Conservation (phyloP, 345 rosid genomes). For the Eutrema heterophyllum region DNA sequence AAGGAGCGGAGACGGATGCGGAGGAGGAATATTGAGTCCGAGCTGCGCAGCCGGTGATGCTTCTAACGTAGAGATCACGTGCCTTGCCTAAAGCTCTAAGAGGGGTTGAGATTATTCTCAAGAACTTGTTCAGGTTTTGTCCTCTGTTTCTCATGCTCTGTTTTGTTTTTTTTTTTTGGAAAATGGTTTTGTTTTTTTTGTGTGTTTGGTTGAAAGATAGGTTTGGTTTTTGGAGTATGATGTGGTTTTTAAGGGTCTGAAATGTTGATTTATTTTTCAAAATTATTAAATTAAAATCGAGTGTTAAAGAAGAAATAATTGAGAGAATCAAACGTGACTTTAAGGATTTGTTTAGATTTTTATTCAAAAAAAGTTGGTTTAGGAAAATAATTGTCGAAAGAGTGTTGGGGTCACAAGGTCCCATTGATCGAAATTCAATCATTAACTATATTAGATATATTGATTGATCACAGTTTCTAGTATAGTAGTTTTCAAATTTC, state of each 20-base stretch:
- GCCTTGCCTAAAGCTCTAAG: slow-evolving; percentile 50
- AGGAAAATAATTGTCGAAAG: background rate
- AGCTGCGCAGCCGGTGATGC: slow-evolving; percentile 48
- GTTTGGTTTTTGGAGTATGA: slow-evolving; percentile 13
- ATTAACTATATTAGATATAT: background rate
- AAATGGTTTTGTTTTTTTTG: background rate
- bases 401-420: slow-evolving; percentile 1
- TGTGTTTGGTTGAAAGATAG: slow-evolving; percentile 2
- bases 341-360: slow-evolving; percentile 10
- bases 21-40: slow-evolving; percentile 23
- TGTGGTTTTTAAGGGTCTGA: slow-evolving; percentile 10
- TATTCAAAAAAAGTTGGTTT: background rate
- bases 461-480: background rate
- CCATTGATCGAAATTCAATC: background rate
- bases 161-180: background rate
- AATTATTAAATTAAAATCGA: background rate
- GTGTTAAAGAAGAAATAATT: slow-evolving; percentile 23
- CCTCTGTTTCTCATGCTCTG: slow-evolving; percentile 32
- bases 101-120: slow-evolving; percentile 45
- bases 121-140: slow-evolving; percentile 40
- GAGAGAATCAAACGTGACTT: slow-evolving; percentile 32
- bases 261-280: background rate
- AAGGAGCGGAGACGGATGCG: slow-evolving; percentile 13
- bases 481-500: background rate
- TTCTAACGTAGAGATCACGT: slow-evolving; percentile 60